These are phyloP conservation scores for Protea cynaroides DNA, from an alignment of 164 flowering plant species.

Conservation along the genomic window DNA sequence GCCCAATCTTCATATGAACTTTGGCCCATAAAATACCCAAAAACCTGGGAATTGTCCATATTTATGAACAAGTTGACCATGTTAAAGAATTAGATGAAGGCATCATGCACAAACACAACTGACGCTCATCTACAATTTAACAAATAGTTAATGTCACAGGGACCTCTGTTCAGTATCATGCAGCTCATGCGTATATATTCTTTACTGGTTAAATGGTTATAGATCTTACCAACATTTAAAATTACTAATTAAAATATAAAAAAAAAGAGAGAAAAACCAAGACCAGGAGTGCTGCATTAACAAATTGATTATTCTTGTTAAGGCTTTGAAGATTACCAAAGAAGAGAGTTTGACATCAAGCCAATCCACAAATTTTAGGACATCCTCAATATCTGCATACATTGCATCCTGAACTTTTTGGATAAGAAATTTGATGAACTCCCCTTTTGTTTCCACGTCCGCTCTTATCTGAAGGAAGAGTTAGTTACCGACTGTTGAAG, in stretches of 20 bases:
- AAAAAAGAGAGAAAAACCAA: not conserved
- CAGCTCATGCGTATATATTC: too few species aligned
- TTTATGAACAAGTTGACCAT: too few species aligned
- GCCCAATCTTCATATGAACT: too few species aligned
- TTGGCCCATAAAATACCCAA: too few species aligned
- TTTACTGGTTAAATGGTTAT: not conserved
- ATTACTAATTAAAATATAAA: not conserved
- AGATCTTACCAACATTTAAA: not conserved
- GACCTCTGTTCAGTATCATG: too few species aligned
- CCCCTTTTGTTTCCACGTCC: slow-evolving; percentile 66
- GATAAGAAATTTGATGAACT: slow-evolving; percentile 53
- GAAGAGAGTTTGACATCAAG: slow-evolving; percentile 59
- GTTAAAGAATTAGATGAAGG: too few species aligned
- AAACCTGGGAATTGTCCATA: too few species aligned
- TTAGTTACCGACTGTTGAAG: not conserved
- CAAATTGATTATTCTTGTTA: not conserved
- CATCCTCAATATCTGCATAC: slow-evolving; percentile 49
- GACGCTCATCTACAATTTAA: too few species aligned
- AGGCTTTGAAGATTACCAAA: slow-evolving; percentile 34
- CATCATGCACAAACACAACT: too few species aligned
- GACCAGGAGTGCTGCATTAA: not conserved
- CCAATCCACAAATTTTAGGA: slow-evolving; percentile 59
- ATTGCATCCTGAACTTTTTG: slow-evolving; percentile 40
- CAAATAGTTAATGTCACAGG: too few species aligned
- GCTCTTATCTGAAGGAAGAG: slow-evolving; percentile 39